phyloP scores from a whole-genome alignment of 192 early-diverging fungal genomes.

The Podila epigama region DNA sequence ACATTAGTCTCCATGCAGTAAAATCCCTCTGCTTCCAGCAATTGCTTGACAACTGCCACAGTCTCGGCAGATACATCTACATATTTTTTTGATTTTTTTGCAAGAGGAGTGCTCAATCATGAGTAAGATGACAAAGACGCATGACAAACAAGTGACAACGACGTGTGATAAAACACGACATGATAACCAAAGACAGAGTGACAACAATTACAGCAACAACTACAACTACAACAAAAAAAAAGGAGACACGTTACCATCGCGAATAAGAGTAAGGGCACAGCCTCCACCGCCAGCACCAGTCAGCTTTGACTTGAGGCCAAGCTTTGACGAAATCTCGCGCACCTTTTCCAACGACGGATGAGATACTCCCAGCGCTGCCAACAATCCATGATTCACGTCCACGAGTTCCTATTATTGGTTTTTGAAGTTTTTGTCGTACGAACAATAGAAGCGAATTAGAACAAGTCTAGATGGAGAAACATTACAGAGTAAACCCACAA shows the following conservation, averaged over 20 bases:
- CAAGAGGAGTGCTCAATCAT: too few species aligned
- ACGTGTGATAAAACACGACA: too few species aligned
- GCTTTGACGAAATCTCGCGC: conserved; percentile 63
- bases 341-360: conserved; percentile 86
- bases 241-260: conserved; percentile 57
- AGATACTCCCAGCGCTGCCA: conserved; percentile 81
- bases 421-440: not conserved
- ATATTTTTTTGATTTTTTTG: too few species aligned
- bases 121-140: too few species aligned
- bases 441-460: too few species aligned
- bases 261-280: conserved; percentile 85
- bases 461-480: too few species aligned
- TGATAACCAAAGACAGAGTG: not conserved
- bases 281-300: conserved; percentile 99
- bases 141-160: too few species aligned
- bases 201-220: not conserved
- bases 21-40: conserved; percentile 69
- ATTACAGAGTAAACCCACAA: too few species aligned
- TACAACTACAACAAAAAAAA: not conserved
- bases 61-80: conserved; percentile 48
- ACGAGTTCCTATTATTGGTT: conserved; percentile 69
- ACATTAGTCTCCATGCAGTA: conserved; percentile 75
- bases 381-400: conserved; percentile 84
- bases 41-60: conserved; percentile 52
- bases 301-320: conserved; percentile 81